Conservation (phyloP, 768 basidiomycete species). For the Rickenella mellea region DNA sequence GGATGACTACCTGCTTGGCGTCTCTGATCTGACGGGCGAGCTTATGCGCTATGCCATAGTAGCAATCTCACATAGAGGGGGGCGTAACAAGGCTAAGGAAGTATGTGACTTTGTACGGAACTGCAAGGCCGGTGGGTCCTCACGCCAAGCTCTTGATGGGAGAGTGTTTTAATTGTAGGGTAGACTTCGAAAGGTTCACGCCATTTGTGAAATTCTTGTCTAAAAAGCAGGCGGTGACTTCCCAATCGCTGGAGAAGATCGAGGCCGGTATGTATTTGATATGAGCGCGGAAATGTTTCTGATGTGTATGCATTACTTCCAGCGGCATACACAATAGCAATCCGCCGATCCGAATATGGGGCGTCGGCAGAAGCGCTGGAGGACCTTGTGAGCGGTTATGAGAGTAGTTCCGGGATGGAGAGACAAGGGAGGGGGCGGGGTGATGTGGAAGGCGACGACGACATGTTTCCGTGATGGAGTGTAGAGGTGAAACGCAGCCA, state of each 20-base stretch:
- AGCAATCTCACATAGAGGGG: slow-evolving; percentile 58
- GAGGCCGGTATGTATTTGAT: slow-evolving; percentile 61
- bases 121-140: slow-evolving; percentile 56
- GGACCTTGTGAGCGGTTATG: slow-evolving; percentile 43
- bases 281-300: not conserved
- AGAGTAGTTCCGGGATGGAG: not conserved
- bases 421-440: not conserved
- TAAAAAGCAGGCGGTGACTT: slow-evolving; percentile 84
- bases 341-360: slow-evolving; percentile 68
- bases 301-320: slow-evolving; percentile 3
- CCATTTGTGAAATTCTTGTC: slow-evolving; percentile 61
- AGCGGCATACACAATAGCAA: slow-evolving; percentile 68
- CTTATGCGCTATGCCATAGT: slow-evolving; percentile 94
- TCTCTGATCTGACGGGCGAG: slow-evolving; percentile 94
- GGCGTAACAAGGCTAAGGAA: slow-evolving; percentile 48
- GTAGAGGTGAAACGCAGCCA: not conserved
- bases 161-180: not conserved
- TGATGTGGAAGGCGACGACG: not conserved
- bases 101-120: slow-evolving; percentile 64
- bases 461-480: not conserved
- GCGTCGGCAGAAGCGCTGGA: slow-evolving; percentile 58
- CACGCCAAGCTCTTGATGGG: not conserved
- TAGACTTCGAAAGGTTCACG: slow-evolving; percentile 74
- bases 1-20: slow-evolving; percentile 84
- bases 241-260: slow-evolving; percentile 86